phyloP scores from a whole-genome alignment of 1,284 basidiomycete species.

The Malassezia brasiliensis region DNA sequence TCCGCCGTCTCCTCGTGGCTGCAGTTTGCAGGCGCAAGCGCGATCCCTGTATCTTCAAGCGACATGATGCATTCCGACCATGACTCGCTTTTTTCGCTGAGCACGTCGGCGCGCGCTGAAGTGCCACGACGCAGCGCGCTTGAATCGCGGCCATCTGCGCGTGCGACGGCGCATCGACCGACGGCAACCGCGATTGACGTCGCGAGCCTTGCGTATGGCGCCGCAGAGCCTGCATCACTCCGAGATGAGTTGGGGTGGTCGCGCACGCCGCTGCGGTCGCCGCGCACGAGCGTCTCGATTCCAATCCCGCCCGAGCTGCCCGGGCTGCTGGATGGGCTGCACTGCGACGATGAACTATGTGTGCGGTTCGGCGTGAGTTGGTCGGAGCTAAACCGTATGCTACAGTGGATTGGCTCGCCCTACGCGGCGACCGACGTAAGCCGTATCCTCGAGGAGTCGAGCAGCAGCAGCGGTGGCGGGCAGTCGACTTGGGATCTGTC shows the following conservation, averaged over 20 bases:
- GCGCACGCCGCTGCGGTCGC: background rate
- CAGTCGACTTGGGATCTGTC: background rate
- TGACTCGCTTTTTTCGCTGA: background rate
- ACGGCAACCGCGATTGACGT: conserved; percentile 39
- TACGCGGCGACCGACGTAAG: conserved; percentile 4
- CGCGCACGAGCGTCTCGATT: background rate
- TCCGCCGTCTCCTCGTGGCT: conserved; percentile 2
- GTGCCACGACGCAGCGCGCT: background rate
- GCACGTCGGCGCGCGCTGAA: background rate
- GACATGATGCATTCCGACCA: background rate
- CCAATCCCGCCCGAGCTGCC: conserved; percentile 53
- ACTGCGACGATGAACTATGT: conserved; percentile 82
- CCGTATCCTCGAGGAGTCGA: background rate
- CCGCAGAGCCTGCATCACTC: background rate
- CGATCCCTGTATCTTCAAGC: background rate
- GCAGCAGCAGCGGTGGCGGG: no score
- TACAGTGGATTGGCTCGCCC: conserved; percentile 54
- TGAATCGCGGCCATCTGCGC: background rate
- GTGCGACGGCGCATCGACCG: conserved; percentile 18
- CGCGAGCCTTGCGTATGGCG: conserved; percentile 27
- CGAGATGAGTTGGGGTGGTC: background rate
- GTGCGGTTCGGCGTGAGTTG: conserved; percentile 71
- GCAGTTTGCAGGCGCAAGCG: background rate
- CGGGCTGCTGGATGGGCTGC: conserved; percentile 67
- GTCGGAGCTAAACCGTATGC: conserved; percentile 68